A percentile compares a stretch with the other conserved stretches of the same genome.
phyloP scores from a whole-genome alignment of 108 stramenopile species.

The Discostella stelligeroides region DNA sequence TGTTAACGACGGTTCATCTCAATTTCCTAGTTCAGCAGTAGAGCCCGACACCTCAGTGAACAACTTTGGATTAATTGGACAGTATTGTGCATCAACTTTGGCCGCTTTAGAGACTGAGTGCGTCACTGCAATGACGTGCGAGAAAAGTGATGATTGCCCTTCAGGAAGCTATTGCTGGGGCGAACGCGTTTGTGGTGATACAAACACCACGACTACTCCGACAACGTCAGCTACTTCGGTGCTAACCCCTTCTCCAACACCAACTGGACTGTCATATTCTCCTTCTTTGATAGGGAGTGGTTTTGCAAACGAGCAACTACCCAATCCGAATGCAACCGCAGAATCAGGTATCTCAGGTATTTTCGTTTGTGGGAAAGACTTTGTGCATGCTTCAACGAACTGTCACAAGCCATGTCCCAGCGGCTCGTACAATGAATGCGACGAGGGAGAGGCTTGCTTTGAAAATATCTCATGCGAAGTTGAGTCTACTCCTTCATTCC shows the following conservation, averaged over 20 bases:
- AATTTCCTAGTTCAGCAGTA: neutral
- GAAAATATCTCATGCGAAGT: slow-evolving; percentile 22
- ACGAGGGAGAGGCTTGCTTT: slow-evolving; percentile 21
- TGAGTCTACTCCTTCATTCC: neutral
- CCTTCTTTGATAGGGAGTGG: neutral
- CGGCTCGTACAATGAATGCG: slow-evolving; percentile 31
- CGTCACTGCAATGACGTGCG: neutral
- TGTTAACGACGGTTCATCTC: neutral
- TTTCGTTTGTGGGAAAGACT: slow-evolving; percentile 27
- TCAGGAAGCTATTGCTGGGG: slow-evolving; percentile 11
- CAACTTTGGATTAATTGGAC: neutral
- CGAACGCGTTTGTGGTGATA: neutral
- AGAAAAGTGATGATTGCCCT: slow-evolving; percentile 6
- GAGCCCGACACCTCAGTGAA: neutral
- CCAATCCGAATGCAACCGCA: no score
- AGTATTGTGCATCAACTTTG: slow-evolving; percentile 3
- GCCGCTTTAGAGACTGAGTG: neutral
- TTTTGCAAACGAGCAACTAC: slow-evolving; percentile 4
- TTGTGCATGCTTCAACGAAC: slow-evolving; percentile 23
- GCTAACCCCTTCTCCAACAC: neutral
- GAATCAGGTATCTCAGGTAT: no score
- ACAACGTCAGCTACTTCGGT: neutral
- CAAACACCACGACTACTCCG: neutral
- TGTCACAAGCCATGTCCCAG: slow-evolving; percentile 29
- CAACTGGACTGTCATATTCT: neutral